phyloP scores from a whole-genome alignment of 768 basidiomycete species.

The Boletus barrowsii region DNA sequence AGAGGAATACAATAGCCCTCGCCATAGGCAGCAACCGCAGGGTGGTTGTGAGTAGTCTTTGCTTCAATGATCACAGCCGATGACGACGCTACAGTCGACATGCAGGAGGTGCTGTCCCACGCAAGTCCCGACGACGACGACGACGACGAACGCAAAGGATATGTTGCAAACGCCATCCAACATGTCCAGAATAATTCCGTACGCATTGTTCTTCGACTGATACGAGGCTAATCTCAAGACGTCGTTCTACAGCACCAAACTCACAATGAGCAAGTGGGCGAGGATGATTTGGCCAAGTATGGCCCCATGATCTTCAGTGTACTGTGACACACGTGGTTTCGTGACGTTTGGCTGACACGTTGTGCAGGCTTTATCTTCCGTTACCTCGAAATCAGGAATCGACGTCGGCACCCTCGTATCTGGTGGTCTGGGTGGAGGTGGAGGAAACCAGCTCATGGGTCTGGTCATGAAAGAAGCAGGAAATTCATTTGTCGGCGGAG shows the following conservation, averaged over 20 bases:
- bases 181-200: slow-evolving; percentile 25
- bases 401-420: slow-evolving; percentile 23
- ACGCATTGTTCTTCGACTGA: not conserved
- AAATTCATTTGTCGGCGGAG: slow-evolving; percentile 66
- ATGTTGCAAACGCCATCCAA: slow-evolving; percentile 15
- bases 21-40: slow-evolving; percentile 36
- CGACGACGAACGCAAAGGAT: slow-evolving; percentile 6
- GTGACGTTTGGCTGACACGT: slow-evolving; percentile 2
- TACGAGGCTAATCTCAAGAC: not conserved
- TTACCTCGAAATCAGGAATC: slow-evolving; percentile 30
- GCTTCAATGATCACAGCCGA: slow-evolving; percentile 4
- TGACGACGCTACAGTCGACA: slow-evolving; percentile 46
- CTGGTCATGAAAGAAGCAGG: slow-evolving; percentile 82
- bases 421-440: slow-evolving; percentile 40
- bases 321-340: not conserved
- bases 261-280: slow-evolving; percentile 15
- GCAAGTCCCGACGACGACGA: slow-evolving; percentile 33
- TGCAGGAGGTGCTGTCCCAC: slow-evolving; percentile 55
- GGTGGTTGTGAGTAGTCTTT: slow-evolving; percentile 24
- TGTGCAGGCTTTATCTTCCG: slow-evolving; percentile 18
- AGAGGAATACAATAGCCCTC: slow-evolving; percentile 56
- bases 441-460: slow-evolving; percentile 68
- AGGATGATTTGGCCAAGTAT: slow-evolving; percentile 13
- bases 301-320: slow-evolving; percentile 22
- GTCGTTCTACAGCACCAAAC: slow-evolving; percentile 6